A percentile compares a stretch with the other conserved stretches of the same genome.
Evolutionary conservation across 495 filamentous ascomycete genomes (phyloP).

Genomic region (Pyrenopolyporus hunteri): DNA sequence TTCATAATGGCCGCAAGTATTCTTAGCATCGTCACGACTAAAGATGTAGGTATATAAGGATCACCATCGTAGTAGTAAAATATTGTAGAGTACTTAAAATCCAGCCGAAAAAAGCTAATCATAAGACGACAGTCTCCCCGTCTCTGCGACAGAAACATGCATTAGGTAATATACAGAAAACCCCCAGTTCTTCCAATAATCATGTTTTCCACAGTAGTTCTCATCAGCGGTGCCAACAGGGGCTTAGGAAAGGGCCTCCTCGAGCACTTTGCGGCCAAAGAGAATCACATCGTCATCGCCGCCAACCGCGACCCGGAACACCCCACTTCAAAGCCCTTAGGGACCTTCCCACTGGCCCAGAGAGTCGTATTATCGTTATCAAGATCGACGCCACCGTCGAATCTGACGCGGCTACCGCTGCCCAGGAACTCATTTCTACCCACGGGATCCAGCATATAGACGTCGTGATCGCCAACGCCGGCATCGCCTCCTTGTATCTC

Average conservation of each 20-base stretch:
- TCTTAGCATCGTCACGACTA: too few relatives aligned
- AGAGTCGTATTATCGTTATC: constrained; percentile 10
- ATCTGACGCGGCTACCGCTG: constrained; percentile 2
- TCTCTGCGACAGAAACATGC: too few relatives aligned
- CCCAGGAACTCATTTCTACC: neutral
- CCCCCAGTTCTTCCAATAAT: too few relatives aligned
- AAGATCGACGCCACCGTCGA: constrained; percentile 19
- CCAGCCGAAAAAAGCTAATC: too few relatives aligned
- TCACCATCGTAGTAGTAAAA: too few relatives aligned
- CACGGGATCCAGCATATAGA: constrained; percentile 17
- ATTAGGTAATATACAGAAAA: too few relatives aligned
- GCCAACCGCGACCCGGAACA: constrained; percentile 26
- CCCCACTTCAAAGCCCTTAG: constrained; percentile 6
- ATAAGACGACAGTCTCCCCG: too few relatives aligned
- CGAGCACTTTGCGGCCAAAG: constrained; percentile 13
- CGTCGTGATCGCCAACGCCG: constrained; percentile 26
- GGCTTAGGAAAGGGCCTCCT: constrained; percentile 34
- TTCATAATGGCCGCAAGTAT: too few relatives aligned
- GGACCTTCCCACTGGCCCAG: constrained; percentile 17
- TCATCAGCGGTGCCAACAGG: constrained; percentile 32
- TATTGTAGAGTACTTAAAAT: too few relatives aligned
- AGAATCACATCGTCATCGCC: constrained; percentile 30
- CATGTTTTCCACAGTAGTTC: constrained; percentile 12
- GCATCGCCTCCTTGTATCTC: neutral
- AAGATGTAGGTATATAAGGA: too few relatives aligned